A percentile compares a stretch with the other conserved stretches of the same genome.
These are phyloP conservation scores for Tricladium varicosporioides DNA, from an alignment of 2,329 filamentous ascomycete species.

Conservation along the genomic window DNA sequence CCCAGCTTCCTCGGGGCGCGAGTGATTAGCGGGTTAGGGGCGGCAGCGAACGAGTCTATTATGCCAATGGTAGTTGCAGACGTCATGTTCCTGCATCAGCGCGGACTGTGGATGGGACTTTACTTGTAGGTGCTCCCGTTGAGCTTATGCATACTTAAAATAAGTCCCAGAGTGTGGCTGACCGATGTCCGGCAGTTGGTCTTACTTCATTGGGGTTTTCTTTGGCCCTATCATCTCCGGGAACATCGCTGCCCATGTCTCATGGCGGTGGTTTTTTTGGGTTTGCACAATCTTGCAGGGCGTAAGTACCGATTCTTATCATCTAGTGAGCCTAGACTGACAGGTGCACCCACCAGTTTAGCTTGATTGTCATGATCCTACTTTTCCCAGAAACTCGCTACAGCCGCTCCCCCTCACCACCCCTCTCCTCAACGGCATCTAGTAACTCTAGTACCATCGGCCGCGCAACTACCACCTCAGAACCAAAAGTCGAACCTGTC, in stretches of 20 bases:
- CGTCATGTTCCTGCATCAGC: conserved; percentile 62
- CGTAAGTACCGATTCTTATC: background rate
- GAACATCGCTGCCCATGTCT: conserved; percentile 39
- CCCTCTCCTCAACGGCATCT: background rate
- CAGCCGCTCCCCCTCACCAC: background rate
- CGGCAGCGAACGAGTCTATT: conserved; percentile 60
- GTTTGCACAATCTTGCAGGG: conserved; percentile 34
- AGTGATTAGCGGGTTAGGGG: conserved; percentile 57
- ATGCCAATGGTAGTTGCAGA: conserved; percentile 64
- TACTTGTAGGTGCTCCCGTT: conserved; percentile 63
- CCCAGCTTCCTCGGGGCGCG: background rate
- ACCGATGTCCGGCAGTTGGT: background rate
- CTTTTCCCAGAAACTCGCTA: background rate
- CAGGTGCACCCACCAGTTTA: background rate
- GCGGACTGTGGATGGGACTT: conserved; percentile 50
- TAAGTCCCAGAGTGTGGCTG: conserved; percentile 37
- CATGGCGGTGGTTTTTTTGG: conserved; percentile 43
- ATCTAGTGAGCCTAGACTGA: too few species aligned
- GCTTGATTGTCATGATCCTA: background rate
- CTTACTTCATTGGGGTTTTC: conserved; percentile 40
- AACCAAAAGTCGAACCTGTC: background rate
- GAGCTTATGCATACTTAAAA: conserved; percentile 47
- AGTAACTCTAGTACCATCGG: background rate
- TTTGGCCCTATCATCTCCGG: conserved; percentile 44
- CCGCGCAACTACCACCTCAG: background rate